These are phyloP conservation scores for Trichoderma cornu-damae DNA, from an alignment of 2,329 filamentous ascomycete species.

Conservation along the genomic window DNA sequence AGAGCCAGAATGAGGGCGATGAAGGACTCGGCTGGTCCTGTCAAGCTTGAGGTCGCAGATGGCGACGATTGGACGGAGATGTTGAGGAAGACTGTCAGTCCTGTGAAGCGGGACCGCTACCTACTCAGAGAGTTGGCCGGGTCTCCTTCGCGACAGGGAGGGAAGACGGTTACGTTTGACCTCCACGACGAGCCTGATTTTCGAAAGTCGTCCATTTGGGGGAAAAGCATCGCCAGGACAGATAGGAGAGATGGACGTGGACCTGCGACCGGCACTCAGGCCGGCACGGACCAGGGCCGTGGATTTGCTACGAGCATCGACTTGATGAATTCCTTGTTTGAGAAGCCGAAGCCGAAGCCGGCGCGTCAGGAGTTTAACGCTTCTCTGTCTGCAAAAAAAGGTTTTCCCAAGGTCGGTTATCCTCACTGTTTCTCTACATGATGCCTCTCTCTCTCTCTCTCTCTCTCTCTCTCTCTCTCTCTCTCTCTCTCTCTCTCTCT, in stretches of 20 bases:
- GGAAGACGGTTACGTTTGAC: slow-evolving; percentile 27
- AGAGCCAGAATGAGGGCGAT: slow-evolving; percentile 59
- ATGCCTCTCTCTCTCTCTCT: too few relatives aligned
- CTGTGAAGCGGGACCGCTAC: slow-evolving; percentile 83
- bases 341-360: slow-evolving; percentile 62
- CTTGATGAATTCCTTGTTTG: slow-evolving; percentile 91
- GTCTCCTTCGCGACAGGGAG: slow-evolving; percentile 37
- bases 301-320: slow-evolving; percentile 87
- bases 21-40: slow-evolving; percentile 54
- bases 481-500: too few relatives aligned
- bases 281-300: slow-evolving; percentile 46
- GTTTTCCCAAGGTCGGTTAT: slow-evolving; percentile 87
- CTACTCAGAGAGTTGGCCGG: slow-evolving; percentile 59
- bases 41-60: slow-evolving; percentile 56
- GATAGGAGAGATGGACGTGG: slow-evolving; percentile 29
- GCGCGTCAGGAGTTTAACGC: slow-evolving; percentile 50
- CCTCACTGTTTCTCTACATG: slow-evolving; percentile 35
- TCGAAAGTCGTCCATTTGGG: slow-evolving; percentile 35
- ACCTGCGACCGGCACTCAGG: slow-evolving; percentile 30
- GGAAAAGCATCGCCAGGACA: slow-evolving; percentile 29
- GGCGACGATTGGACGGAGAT: slow-evolving; percentile 92
- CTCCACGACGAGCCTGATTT: slow-evolving; percentile 48
- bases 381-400: slow-evolving; percentile 54
- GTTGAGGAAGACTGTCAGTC: slow-evolving; percentile 88
- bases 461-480: too few relatives aligned